Evolutionary conservation across 768 basidiomycete species (phyloP).

Genomic region (Guyanaporus albipodus): DNA sequence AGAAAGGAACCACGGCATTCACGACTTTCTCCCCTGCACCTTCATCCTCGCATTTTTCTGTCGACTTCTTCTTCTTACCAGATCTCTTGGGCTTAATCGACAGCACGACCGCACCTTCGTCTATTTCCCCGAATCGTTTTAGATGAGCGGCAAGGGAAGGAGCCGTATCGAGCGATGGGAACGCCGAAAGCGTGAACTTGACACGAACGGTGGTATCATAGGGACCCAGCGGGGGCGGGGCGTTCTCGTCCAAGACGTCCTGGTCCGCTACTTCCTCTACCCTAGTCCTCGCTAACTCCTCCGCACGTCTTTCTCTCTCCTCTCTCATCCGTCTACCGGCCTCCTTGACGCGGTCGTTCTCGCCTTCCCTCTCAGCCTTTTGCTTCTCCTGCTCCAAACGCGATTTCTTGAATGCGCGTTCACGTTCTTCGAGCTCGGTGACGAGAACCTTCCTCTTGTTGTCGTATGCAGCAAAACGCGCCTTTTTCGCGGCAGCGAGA

Average conservation of each 20-base stretch:
- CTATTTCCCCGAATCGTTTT: slow-evolving; percentile 57
- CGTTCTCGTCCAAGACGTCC: slow-evolving; percentile 39
- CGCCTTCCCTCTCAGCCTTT: slow-evolving; percentile 48
- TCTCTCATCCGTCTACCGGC: slow-evolving; percentile 66
- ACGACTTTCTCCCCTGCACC: slow-evolving; percentile 50
- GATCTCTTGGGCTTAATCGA: slow-evolving; percentile 56
- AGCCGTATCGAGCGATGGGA: slow-evolving; percentile 32
- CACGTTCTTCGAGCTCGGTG: slow-evolving; percentile 75
- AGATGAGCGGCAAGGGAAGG: slow-evolving; percentile 39
- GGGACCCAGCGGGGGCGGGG: slow-evolving; percentile 58
- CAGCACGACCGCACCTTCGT: slow-evolving; percentile 62
- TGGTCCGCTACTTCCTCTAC: slow-evolving; percentile 21
- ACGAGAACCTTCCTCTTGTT: slow-evolving; percentile 69
- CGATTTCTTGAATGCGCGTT: slow-evolving; percentile 72
- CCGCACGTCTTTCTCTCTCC: slow-evolving; percentile 55
- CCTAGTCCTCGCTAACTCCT: slow-evolving; percentile 39
- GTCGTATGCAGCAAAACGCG: slow-evolving; percentile 68
- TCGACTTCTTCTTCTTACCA: slow-evolving; percentile 36
- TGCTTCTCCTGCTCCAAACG: slow-evolving; percentile 59
- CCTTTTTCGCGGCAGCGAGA: slow-evolving; percentile 60
- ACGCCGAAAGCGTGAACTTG: slow-evolving; percentile 58
- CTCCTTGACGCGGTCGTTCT: slow-evolving; percentile 72
- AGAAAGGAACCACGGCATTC: slow-evolving; percentile 73
- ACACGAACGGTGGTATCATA: slow-evolving; percentile 75
- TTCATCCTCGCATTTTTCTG: slow-evolving; percentile 24